Evolutionary conservation across 345 rosid species (phyloP).

Genomic region (Hibiscus trionum): DNA sequence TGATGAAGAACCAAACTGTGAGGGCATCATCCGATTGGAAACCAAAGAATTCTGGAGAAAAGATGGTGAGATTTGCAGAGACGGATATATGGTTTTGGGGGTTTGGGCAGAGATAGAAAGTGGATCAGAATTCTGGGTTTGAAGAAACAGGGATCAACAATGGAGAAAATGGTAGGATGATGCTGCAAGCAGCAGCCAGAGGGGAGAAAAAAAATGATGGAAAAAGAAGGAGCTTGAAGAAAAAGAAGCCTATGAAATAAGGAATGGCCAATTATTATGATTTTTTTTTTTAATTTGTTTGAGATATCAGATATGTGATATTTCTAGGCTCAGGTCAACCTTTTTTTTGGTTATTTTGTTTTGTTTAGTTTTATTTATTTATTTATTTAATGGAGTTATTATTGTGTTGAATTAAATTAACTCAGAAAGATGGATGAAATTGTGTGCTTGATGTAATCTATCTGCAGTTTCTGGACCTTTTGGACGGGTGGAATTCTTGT

Average conservation of each 20-base stretch:
- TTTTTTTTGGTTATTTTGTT: not conserved
- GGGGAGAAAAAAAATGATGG: not conserved
- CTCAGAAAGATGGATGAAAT: not conserved
- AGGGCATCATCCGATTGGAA: not conserved
- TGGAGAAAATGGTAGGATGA: not conserved
- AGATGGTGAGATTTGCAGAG: not conserved
- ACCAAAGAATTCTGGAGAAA: not conserved
- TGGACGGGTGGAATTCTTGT: no score
- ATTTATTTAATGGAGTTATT: not conserved
- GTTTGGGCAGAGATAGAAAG: not conserved
- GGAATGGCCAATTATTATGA: not conserved
- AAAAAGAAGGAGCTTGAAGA: not conserved
- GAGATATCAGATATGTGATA: not conserved
- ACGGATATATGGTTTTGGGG: not conserved
- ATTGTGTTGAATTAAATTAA: no score
- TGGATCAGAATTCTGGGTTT: not conserved
- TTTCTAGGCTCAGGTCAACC: not conserved
- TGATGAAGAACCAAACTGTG: not conserved
- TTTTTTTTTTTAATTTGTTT: not conserved
- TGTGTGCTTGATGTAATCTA: not conserved
- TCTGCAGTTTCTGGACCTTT: not conserved
- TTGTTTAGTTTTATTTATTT: not conserved
- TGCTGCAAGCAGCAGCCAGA: not conserved
- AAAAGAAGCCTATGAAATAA: not conserved
- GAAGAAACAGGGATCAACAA: not conserved